Percentiles rank a stretch among this genome's conserved stretches.
Conservation (phyloP, 768 basidiomycete species). For the Rhodotorula graminis region DNA sequence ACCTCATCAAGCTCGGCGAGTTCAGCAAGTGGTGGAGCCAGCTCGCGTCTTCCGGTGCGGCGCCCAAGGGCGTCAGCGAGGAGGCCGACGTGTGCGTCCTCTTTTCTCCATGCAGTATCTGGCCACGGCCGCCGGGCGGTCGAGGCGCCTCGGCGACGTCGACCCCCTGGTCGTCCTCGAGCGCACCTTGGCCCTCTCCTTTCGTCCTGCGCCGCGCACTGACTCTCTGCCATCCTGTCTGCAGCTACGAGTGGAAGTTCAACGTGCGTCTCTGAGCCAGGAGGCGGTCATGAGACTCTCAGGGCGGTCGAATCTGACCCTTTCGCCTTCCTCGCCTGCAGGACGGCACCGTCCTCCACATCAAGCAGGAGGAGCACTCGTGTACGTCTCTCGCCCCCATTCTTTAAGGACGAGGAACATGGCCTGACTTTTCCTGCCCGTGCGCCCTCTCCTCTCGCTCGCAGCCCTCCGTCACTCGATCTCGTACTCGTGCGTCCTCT, state of each 20-base stretch:
- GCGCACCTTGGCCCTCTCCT: no score
- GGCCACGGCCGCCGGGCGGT: no score
- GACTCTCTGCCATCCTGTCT: no score
- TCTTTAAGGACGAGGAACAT: no score
- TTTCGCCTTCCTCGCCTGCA: background rate
- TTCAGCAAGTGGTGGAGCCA: slow-evolving; percentile 40
- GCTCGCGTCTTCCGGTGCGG: slow-evolving; percentile 28
- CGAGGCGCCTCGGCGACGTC: no score
- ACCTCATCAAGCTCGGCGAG: slow-evolving; percentile 41
- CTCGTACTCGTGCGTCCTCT: slow-evolving; percentile 28
- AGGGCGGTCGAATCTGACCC: background rate
- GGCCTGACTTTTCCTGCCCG: background rate
- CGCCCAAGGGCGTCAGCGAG: slow-evolving; percentile 33
- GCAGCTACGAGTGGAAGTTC: slow-evolving; percentile 39
- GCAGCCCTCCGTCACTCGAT: slow-evolving; percentile 43
- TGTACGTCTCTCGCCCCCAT: no score
- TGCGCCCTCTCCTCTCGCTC: no score
- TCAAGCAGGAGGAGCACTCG: slow-evolving; percentile 46
- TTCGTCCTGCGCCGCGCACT: no score
- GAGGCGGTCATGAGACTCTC: background rate
- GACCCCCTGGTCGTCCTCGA: no score
- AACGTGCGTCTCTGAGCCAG: slow-evolving; percentile 22
- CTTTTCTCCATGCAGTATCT: no score
- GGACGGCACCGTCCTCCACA: slow-evolving; percentile 42
- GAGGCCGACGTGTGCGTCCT: slow-evolving; percentile 36